A percentile compares a stretch with the other conserved stretches of the same genome.
Conservation (phyloP, 306 rosid species). For the Astragalus membranaceus region DNA sequence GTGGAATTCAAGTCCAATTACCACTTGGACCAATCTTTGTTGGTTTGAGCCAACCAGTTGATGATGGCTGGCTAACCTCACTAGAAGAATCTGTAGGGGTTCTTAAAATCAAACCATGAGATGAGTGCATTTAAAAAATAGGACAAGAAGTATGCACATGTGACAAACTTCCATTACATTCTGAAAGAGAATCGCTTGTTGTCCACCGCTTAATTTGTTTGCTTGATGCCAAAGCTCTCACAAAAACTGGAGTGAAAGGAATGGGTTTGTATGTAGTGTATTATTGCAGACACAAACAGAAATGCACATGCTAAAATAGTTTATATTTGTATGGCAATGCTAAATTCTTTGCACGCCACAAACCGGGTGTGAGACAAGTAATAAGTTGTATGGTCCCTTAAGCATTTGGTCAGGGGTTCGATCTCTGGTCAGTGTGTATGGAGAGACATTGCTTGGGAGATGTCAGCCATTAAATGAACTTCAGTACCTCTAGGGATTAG, state of each 20-base stretch:
- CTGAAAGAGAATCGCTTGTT: not conserved
- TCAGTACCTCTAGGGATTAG: too few relatives aligned
- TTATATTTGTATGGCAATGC: not conserved
- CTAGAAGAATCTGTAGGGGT: not conserved
- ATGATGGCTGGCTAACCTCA: too few relatives aligned
- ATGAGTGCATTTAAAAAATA: not conserved
- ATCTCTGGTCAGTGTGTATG: too few relatives aligned
- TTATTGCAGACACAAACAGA: conserved; percentile 2
- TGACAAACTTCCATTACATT: not conserved
- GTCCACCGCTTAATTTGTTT: not conserved
- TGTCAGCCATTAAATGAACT: too few relatives aligned
- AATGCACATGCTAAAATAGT: not conserved
- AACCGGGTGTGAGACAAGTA: too few relatives aligned
- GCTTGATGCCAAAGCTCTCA: not conserved
- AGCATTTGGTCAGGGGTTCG: too few relatives aligned
- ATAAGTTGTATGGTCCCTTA: too few relatives aligned
- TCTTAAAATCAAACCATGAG: not conserved
- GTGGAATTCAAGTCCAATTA: too few relatives aligned
- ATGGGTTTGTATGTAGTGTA: not conserved
- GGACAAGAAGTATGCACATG: not conserved
- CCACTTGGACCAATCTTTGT: too few relatives aligned
- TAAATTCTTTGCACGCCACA: not conserved
- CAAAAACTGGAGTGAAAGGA: conserved; percentile 4
- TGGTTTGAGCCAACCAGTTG: too few relatives aligned
- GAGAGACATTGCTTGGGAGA: too few relatives aligned